phyloP scores from a whole-genome alignment of 164 flowering plant genomes.

The Vitis labrusca region DNA sequence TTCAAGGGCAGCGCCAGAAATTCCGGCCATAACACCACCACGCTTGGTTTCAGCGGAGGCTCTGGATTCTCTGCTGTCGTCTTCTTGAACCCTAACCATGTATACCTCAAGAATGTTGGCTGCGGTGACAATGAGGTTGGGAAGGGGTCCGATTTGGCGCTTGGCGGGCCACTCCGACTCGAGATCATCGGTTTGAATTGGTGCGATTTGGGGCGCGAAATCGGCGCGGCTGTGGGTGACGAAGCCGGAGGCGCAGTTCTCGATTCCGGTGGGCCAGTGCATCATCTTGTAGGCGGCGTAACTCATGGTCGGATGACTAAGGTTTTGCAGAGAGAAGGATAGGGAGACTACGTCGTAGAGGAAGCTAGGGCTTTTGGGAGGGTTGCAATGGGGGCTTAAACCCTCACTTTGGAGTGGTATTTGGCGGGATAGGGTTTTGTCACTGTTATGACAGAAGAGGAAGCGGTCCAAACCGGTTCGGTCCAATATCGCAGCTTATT shows the following conservation, averaged over 20 bases:
- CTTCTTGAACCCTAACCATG: conserved; percentile 68
- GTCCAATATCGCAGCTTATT: too few relatives aligned
- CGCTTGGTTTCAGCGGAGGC: conserved; percentile 42
- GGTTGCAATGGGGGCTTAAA: too few relatives aligned
- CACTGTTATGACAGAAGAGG: too few relatives aligned
- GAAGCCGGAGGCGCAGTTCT: conserved; percentile 87
- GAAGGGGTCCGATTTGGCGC: conserved; percentile 66
- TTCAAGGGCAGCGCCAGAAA: conserved; percentile 85
- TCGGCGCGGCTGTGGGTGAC: conserved; percentile 71
- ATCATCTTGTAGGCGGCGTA: conserved; percentile 92
- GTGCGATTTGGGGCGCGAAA: conserved; percentile 41
- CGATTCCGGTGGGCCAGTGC: conserved; percentile 95
- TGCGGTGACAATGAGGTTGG: conserved; percentile 80
- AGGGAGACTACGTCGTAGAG: neutral
- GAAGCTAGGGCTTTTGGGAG: too few relatives aligned
- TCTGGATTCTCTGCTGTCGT: conserved; percentile 35
- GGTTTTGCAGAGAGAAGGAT: neutral
- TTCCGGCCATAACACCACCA: conserved; percentile 76
- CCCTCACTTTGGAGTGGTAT: neutral
- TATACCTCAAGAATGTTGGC: conserved; percentile 83
- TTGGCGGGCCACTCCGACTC: conserved; percentile 64
- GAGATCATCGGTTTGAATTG: conserved; percentile 52
- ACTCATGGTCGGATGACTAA: conserved; percentile 47
- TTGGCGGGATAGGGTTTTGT: neutral
- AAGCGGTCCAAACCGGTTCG: too few relatives aligned